Conservation (phyloP, 202 grass and related monocot species). For the Elaeis oleifera region DNA sequence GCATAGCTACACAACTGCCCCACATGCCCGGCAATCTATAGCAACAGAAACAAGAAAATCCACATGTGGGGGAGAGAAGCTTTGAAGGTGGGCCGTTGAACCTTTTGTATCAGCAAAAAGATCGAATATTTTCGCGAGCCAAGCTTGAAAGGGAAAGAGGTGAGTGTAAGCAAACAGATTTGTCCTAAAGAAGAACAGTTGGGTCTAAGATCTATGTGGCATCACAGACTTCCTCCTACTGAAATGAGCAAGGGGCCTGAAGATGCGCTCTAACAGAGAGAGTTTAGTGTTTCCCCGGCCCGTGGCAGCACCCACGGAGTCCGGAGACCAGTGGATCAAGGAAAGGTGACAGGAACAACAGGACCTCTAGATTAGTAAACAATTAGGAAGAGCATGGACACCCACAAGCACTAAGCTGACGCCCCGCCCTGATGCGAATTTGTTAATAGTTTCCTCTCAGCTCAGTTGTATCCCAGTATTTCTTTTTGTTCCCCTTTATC, state of each 20-base stretch:
- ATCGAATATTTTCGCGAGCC: too few species aligned
- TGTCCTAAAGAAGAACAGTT: background rate
- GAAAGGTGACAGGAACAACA: constrained; percentile 8
- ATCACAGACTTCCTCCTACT: background rate
- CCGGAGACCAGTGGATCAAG: constrained; percentile 20
- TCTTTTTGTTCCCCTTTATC: background rate
- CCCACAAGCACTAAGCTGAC: constrained; percentile 27
- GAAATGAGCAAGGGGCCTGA: constrained; percentile 24
- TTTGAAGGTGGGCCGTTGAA: background rate
- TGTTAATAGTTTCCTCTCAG: constrained; percentile 7
- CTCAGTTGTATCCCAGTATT: constrained; percentile 7
- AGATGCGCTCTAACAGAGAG: constrained; percentile 41
- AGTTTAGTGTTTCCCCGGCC: constrained; percentile 24
- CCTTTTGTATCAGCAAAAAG: too few species aligned
- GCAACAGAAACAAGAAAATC: constrained; percentile 33
- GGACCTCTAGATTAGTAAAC: constrained; percentile 34
- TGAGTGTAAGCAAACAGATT: background rate
- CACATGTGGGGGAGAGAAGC: constrained; percentile 32
- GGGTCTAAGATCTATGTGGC: constrained; percentile 8
- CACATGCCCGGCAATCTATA: constrained; percentile 32
- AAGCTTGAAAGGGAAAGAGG: too few species aligned
- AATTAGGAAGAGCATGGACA: constrained; percentile 13
- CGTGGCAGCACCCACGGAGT: constrained; percentile 30
- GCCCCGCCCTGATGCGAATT: constrained; percentile 4
- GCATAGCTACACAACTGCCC: constrained; percentile 10